Base-by-base conservation (phyloP, 805 yeast genomes). In the Yarrowia phangngaensis region DNA sequence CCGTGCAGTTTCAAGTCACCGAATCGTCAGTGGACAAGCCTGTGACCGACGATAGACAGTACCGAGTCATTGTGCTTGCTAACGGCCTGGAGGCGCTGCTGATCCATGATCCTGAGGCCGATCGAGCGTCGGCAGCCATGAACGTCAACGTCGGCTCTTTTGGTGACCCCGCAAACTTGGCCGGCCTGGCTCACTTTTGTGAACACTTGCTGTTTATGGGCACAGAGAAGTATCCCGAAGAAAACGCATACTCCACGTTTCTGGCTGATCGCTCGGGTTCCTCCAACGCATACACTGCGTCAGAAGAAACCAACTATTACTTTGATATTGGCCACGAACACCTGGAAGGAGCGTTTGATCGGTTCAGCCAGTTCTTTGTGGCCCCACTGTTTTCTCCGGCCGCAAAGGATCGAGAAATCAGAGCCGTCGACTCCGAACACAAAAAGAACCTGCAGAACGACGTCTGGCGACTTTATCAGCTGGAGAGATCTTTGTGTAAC, bases 401-500 rank as follows among this genome's bases (percentile, higher is more conserved):
- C 54, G 82, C 96, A 61, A 85, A 87, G 61, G 95, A 88, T 60
- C 74, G 97, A 50, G 98, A 90, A 65, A 84, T 90, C 58, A 78
- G 80, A 54, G 97, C 97, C 1, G 97, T 90, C 8, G 96, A 90
- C 65, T 84, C 95, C 28, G 98, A 90, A 67, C 87, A 90, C 69
- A 90, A 88, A 64, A 90, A 92, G 68, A 90, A 90, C 63, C 70
- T 92, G 46, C 97, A 90, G 64, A 83, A 75, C 61, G 98, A 90
- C 64, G 62, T 68, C 34, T 88, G 97, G 97, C 77, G 97, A 59
- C 67, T 86, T 40, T 81, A 82, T 59, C 97, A 90, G 67, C 70
- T 90, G 46, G 89, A 84, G 50, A 84, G 85, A 66, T 73, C 81
- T 43, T 69, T 81, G 27, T 72, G 92, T 13, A 86, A 83, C 62